Evolutionary conservation across 2,329 filamentous ascomycete genomes (phyloP), one percentile per base, ranked within the genome.

Genomic region (Cladophialophora chaetospira): DNA sequence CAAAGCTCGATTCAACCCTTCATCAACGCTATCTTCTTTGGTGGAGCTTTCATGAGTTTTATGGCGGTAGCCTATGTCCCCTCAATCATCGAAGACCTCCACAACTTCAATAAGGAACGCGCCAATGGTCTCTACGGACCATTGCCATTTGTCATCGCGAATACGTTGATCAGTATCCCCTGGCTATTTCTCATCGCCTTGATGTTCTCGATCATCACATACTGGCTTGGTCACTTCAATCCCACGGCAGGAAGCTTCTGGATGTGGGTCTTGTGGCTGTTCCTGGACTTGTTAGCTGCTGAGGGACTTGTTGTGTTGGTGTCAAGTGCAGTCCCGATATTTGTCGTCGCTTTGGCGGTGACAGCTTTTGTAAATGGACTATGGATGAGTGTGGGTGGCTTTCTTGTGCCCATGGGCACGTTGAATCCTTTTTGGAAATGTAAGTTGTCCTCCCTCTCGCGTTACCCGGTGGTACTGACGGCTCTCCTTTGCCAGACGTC

Each of bases 1-100:
- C 90, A 95, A 69, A 76, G 80, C 54, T 87, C 88, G 57, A 93
- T 96, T 64, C 87, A 90, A 66, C 85, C 89, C 0, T 88, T 89
- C 66, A 90, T 86, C 71, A 96, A 95, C 69, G 88, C 89, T 45
- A 88, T 95, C 62, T 88, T 88, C 77, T 89, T 88, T 66, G 85
- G 87, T 13, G 83, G 81, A 0, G 87, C 87, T 1, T 89, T 90
- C 72, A 88, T 89, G 84, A 87, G 84, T 36, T 89, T 90, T 73
- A 89, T 90, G 87, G 86, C 87, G 0, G 86, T 95, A 1, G 91
- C 91, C 0, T 95, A 95, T 70, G 88, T 94, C 2, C 91, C 91
- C 0, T 83, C 88, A 0, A 94, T 87, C 71, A 82, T 96, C 38
- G 91, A 96, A 68, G 89, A 95, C 70, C 82, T 86, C 21, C 76